These are phyloP conservation scores for Arthrinium puccinioides DNA, from an alignment of 2,329 filamentous ascomycete species.

Conservation along the genomic window DNA sequence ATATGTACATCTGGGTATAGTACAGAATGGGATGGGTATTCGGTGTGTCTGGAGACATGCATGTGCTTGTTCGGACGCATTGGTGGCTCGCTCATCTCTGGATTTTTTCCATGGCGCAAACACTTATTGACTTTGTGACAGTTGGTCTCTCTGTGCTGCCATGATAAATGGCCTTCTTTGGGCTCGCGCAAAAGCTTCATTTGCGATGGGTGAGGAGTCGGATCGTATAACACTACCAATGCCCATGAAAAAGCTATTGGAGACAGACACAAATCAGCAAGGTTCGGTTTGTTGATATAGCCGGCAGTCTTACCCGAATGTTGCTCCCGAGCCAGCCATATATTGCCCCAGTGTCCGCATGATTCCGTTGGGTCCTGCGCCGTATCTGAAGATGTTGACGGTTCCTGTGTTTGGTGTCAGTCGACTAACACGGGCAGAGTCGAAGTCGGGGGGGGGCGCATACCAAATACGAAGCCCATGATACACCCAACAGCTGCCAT, in stretches of 20 bases:
- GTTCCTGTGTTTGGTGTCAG: slow-evolving; percentile 50
- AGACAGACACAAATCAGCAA: slow-evolving; percentile 12
- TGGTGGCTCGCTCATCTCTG: too few species aligned
- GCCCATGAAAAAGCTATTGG: slow-evolving; percentile 84
- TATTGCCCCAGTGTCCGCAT: slow-evolving; percentile 93
- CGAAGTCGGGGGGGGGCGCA: slow-evolving; percentile 13
- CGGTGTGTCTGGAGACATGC: too few species aligned
- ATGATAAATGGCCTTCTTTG: slow-evolving; percentile 68
- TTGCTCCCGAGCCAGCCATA: slow-evolving; percentile 90
- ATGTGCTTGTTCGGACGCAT: too few species aligned
- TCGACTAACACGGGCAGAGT: background rate
- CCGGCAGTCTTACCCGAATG: slow-evolving; percentile 66
- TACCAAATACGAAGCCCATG: slow-evolving; percentile 97
- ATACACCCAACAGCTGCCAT: slow-evolving; percentile 79
- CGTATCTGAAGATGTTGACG: slow-evolving; percentile 92
- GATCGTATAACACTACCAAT: slow-evolving; percentile 95
- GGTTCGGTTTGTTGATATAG: too few species aligned
- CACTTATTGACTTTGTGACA: slow-evolving; percentile 21
- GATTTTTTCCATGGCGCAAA: too few species aligned
- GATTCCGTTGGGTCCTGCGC: slow-evolving; percentile 86
- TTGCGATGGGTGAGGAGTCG: slow-evolving; percentile 70
- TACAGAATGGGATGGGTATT: too few species aligned
- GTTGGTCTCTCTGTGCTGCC: slow-evolving; percentile 31
- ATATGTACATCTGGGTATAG: too few species aligned
- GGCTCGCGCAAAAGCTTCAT: slow-evolving; percentile 69